Conservation (phyloP, 345 rosid species). For the Camelina laxa region DNA sequence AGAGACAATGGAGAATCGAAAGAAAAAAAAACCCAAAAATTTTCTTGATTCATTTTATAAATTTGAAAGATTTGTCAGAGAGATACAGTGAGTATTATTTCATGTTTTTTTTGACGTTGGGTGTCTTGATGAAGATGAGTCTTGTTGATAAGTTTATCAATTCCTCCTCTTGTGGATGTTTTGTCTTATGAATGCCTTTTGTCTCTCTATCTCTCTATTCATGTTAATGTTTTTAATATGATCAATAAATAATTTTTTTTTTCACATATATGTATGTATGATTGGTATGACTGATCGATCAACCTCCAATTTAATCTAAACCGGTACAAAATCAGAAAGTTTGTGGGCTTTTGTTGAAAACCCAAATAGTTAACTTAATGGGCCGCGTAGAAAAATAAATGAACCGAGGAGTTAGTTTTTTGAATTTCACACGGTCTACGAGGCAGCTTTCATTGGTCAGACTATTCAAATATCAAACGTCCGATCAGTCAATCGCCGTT, state of each 20-base stretch:
- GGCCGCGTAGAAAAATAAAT: conserved; percentile 6
- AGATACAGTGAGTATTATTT: conserved; percentile 16
- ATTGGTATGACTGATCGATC: no score
- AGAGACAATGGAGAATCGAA: not conserved
- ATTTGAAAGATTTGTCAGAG: conserved; percentile 32
- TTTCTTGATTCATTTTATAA: conserved; percentile 39
- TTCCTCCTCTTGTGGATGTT: not conserved
- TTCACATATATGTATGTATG: no score
- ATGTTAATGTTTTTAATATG: not conserved
- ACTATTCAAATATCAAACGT: conserved; percentile 35
- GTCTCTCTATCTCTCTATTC: no score
- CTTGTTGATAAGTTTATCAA: conserved; percentile 15
- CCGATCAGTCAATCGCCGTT: conserved; percentile 35
- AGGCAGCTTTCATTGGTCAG: conserved; percentile 38
- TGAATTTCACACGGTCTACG: conserved; percentile 42
- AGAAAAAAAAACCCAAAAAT: not conserved
- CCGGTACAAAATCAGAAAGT: not conserved
- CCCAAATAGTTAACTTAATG: not conserved
- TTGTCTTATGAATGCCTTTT: not conserved
- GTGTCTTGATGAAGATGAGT: conserved; percentile 41
- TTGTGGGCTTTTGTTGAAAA: not conserved
- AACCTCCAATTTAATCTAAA: no score
- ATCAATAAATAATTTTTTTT: no score
- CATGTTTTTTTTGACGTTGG: not conserved
- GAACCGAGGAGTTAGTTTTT: conserved; percentile 18